These are phyloP conservation scores for Immersiporthe knoxdaviesiana DNA, from an alignment of 2,329 filamentous ascomycete genomes.

Conservation along the genomic window DNA sequence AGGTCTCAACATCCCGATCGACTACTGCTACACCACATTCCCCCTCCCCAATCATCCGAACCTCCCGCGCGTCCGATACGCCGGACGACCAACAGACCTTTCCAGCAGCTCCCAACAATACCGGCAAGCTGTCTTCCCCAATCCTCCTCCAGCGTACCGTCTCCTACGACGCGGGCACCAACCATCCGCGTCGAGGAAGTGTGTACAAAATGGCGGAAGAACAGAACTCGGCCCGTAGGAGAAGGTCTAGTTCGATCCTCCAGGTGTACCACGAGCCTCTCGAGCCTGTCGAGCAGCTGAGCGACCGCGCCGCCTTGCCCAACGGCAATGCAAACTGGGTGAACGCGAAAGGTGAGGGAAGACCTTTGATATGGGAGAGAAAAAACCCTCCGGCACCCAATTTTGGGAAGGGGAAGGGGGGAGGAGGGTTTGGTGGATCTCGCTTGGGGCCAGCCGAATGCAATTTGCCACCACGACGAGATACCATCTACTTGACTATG, in stretches of 20 bases:
- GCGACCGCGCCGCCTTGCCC: constrained; percentile 90
- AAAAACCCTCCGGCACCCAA: background rate
- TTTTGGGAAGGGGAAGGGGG: background rate
- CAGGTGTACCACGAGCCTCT: constrained; percentile 94
- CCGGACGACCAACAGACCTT: constrained; percentile 30
- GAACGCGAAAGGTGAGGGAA: constrained; percentile 86
- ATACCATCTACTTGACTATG: background rate
- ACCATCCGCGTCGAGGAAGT: constrained; percentile 66
- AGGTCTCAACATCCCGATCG: constrained; percentile 12
- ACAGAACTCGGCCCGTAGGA: constrained; percentile 67
- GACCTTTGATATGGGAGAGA: background rate
- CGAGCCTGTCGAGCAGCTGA: constrained; percentile 96
- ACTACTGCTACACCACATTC: constrained; percentile 34
- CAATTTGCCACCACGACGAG: background rate
- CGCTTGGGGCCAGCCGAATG: background rate
- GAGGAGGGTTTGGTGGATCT: too few relatives aligned
- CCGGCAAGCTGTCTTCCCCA: constrained; percentile 95
- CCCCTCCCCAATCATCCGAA: constrained; percentile 33
- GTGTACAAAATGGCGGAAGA: constrained; percentile 62
- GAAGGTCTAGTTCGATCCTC: constrained; percentile 92
- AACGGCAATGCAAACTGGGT: constrained; percentile 99
- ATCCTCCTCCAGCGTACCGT: constrained; percentile 86
- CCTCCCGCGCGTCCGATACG: constrained; percentile 34
- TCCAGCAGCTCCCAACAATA: constrained; percentile 54
- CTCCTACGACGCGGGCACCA: constrained; percentile 85